phyloP scores from a whole-genome alignment of 2,329 filamentous ascomycete species.

The Corinectria fuckeliana region DNA sequence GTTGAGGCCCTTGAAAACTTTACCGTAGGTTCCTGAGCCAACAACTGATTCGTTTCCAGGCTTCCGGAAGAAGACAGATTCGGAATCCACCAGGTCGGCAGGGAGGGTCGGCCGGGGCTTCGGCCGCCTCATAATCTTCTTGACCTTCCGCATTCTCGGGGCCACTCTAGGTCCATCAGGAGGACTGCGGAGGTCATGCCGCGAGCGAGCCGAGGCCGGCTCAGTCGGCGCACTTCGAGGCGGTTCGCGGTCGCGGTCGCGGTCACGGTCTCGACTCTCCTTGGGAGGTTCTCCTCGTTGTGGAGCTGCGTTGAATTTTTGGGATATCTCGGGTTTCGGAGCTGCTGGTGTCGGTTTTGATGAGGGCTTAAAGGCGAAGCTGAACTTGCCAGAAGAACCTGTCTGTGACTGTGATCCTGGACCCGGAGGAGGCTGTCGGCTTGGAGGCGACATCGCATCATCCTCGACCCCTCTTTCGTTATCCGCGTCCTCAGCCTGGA shows the following conservation, averaged over 20 bases:
- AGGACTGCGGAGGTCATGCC: slow-evolving; percentile 43
- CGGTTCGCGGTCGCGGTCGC: slow-evolving; percentile 57
- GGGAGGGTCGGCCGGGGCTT: slow-evolving; percentile 76
- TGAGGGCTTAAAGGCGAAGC: slow-evolving; percentile 88
- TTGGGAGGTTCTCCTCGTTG: slow-evolving; percentile 48
- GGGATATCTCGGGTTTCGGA: slow-evolving; percentile 70
- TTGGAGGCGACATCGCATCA: slow-evolving; percentile 59
- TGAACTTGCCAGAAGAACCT: slow-evolving; percentile 73
- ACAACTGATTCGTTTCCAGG: slow-evolving; percentile 98
- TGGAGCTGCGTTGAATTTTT: slow-evolving; percentile 71
- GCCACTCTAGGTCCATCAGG: slow-evolving; percentile 45
- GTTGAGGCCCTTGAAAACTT: slow-evolving; percentile 92
- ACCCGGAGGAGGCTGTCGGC: slow-evolving; percentile 59
- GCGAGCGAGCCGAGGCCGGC: slow-evolving; percentile 56
- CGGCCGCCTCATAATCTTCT: slow-evolving; percentile 71
- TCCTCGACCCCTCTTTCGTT: slow-evolving; percentile 54
- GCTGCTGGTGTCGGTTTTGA: slow-evolving; percentile 62
- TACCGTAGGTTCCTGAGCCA: slow-evolving; percentile 93
- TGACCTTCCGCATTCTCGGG: slow-evolving; percentile 68
- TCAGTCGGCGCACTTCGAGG: slow-evolving; percentile 60
- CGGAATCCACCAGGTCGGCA: slow-evolving; percentile 75
- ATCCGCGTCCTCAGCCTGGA: slow-evolving; percentile 6
- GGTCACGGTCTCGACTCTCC: slow-evolving; percentile 50
- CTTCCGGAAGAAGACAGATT: slow-evolving; percentile 93
- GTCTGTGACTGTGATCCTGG: slow-evolving; percentile 58